Percentiles rank a stretch among this genome's conserved stretches.
Evolutionary conservation across 148 eudicot genomes (phyloP).

Genomic region (Fagopyrum tataricum): DNA sequence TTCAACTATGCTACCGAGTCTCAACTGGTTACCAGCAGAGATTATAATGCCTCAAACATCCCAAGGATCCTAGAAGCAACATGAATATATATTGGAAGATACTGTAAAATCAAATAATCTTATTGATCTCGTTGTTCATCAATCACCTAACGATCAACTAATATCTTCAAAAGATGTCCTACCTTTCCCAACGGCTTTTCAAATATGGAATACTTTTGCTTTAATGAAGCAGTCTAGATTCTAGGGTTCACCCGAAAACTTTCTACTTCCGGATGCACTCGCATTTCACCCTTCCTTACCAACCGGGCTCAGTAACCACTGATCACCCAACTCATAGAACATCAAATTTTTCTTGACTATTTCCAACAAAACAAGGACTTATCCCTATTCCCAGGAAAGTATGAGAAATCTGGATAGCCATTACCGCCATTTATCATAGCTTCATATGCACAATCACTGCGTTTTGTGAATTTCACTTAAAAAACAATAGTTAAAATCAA

Average conservation of each 20-base stretch:
- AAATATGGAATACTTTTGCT: neutral
- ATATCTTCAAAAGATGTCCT: neutral
- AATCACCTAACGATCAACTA: neutral
- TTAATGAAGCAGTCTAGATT: neutral
- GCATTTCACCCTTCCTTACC: neutral
- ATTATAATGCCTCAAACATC: neutral
- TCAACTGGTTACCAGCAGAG: neutral
- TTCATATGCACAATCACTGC: neutral
- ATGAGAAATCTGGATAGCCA: neutral
- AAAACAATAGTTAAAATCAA: neutral
- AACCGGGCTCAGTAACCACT: neutral
- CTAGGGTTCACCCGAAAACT: neutral
- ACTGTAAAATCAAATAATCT: neutral
- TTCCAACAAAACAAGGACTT: neutral
- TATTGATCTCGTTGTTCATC: neutral
- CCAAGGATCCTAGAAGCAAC: neutral
- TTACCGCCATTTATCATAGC: neutral
- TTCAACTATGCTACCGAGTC: neutral
- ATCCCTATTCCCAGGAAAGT: neutral
- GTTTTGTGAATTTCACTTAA: neutral
- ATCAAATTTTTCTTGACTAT: neutral
- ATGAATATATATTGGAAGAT: neutral
- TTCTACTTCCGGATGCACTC: neutral
- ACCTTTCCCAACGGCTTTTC: neutral
- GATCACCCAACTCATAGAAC: neutral